These are phyloP conservation scores for Carex littledalei DNA, from an alignment of 176 grass and related monocot genomes.

Conservation along the genomic window DNA sequence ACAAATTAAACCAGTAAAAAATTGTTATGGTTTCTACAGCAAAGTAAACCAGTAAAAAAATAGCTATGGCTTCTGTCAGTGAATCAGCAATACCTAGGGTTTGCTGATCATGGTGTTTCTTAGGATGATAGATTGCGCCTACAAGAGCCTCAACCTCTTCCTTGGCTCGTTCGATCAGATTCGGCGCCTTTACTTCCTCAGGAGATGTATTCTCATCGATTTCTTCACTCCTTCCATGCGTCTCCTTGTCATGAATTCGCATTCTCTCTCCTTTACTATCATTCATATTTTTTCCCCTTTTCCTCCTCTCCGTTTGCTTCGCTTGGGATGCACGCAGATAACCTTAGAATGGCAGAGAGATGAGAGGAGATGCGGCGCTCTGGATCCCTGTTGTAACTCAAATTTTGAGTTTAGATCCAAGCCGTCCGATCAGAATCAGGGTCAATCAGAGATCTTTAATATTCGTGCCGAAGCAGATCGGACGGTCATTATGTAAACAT, in stretches of 20 bases:
- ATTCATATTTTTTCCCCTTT: background rate
- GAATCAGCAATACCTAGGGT: constrained; percentile 35
- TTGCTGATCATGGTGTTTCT: constrained; percentile 39
- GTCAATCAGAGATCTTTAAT: too few relatives aligned
- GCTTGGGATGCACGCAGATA: background rate
- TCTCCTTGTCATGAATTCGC: constrained; percentile 47
- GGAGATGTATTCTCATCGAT: constrained; percentile 40
- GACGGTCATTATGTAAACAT: too few relatives aligned
- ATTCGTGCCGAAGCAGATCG: too few relatives aligned
- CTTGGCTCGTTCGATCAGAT: constrained; percentile 63
- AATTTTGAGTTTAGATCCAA: too few relatives aligned
- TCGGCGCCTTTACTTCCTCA: constrained; percentile 52
- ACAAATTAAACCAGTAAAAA: too few relatives aligned
- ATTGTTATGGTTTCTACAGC: too few relatives aligned
- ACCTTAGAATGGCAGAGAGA: too few relatives aligned
- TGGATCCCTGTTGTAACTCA: too few relatives aligned
- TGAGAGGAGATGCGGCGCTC: too few relatives aligned
- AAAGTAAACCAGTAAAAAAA: too few relatives aligned
- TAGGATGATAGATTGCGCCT: constrained; percentile 37
- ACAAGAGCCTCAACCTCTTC: constrained; percentile 67
- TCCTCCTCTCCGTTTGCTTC: background rate
- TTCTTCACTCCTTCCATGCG: constrained; percentile 47
- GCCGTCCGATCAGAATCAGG: too few relatives aligned
- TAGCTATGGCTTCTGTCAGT: too few relatives aligned
- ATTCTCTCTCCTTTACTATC: constrained; percentile 23